Conservation (phyloP, 1,139 yeast genomes). For the Yamadazyma kanchanaburiensis region DNA sequence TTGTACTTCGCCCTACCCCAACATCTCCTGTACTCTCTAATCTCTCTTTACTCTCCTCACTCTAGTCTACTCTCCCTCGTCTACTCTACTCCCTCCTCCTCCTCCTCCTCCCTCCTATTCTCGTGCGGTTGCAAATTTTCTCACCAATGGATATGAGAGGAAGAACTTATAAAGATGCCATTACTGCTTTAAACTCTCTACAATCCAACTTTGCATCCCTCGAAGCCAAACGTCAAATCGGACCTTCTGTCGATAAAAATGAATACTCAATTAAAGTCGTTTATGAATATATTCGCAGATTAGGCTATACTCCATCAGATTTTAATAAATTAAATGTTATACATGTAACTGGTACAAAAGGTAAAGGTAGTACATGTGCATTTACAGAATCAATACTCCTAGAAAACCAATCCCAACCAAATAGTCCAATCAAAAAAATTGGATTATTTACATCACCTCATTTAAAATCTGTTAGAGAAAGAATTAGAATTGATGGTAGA, state of each 20-base stretch:
- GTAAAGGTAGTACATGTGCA: slow-evolving; percentile 98
- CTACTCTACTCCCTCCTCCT: no score
- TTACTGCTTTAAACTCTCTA: slow-evolving; percentile 75
- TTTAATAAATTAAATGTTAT: slow-evolving; percentile 73
- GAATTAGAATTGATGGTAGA: slow-evolving; percentile 82
- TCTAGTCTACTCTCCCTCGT: no score
- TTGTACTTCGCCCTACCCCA: no score
- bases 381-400: slow-evolving; percentile 78
- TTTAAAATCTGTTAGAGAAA: slow-evolving; percentile 85
- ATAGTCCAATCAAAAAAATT: slow-evolving; percentile 45
- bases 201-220: slow-evolving; percentile 91
- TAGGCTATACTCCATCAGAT: slow-evolving; percentile 73
- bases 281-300: slow-evolving; percentile 83
- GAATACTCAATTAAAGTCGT: slow-evolving; percentile 80
- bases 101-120: no score
- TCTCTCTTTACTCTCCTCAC: no score
- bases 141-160: slow-evolving; percentile 9
- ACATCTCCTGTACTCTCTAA: no score
- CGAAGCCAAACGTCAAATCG: slow-evolving; percentile 75
- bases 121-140: no score
- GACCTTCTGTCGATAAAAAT: slow-evolving; percentile 57
- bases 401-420: slow-evolving; percentile 41
- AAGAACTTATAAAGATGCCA: slow-evolving; percentile 64
- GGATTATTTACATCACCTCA: slow-evolving; percentile 97
- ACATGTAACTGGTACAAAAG: slow-evolving; percentile 97